Conservation (phyloP, 768 basidiomycete species). For the Boletales sp. region DNA sequence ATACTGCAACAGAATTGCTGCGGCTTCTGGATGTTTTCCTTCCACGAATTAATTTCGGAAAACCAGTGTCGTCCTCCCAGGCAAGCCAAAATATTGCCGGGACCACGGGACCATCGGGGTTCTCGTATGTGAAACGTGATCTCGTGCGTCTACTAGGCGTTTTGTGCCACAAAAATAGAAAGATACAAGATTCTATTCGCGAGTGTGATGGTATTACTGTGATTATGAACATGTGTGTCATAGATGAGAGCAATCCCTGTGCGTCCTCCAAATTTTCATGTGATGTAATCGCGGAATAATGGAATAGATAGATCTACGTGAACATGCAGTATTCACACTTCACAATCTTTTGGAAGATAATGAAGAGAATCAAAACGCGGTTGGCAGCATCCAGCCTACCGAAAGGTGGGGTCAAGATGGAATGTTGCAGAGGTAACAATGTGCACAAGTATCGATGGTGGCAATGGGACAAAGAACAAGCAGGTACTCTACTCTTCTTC, state of each 20-base stretch:
- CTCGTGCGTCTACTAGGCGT: conserved; percentile 86
- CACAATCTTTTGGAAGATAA: conserved; percentile 77
- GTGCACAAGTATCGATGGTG: conserved; percentile 11
- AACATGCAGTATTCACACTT: conserved; percentile 86
- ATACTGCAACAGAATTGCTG: conserved; percentile 64
- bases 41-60: conserved; percentile 81
- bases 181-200: conserved; percentile 73
- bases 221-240: conserved; percentile 83
- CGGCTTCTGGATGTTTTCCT: conserved; percentile 76
- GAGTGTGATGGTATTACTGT: conserved; percentile 71
- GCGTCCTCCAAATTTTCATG: conserved; percentile 33
- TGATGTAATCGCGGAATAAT: conserved; percentile 3
- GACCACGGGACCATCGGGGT: conserved; percentile 49
- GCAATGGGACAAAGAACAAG: background rate
- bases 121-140: conserved; percentile 84
- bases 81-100: conserved; percentile 16
- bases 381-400: conserved; percentile 67
- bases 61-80: conserved; percentile 38
- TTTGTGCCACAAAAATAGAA: conserved; percentile 58
- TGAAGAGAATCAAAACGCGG: conserved; percentile 72
- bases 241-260: conserved; percentile 94
- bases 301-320: conserved; percentile 60
- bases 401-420: conserved; percentile 57
- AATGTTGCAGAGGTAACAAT: conserved; percentile 36
- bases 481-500: conserved; percentile 46